Percentiles rank a stretch among this genome's conserved stretches.
Evolutionary conservation across 2,329 filamentous ascomycete genomes (phyloP).

Genomic region (Phyllosticta citribraziliensis): DNA sequence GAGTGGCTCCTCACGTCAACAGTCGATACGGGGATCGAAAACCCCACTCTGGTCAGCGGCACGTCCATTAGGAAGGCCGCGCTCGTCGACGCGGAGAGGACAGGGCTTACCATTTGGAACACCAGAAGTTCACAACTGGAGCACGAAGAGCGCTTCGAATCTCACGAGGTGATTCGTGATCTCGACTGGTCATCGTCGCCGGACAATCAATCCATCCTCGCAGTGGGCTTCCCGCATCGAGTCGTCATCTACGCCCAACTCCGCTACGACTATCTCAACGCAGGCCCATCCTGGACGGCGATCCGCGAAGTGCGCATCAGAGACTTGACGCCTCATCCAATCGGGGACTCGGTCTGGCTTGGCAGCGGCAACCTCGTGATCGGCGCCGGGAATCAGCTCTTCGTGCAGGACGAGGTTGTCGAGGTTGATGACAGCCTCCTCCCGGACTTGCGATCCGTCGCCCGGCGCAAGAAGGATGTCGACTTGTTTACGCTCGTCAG

Average conservation of each 20-base stretch:
- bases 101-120: constrained; percentile 83
- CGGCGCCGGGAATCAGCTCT: constrained; percentile 83
- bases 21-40: constrained; percentile 65
- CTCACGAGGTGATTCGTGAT: constrained; percentile 67
- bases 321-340: constrained; percentile 76
- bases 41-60: constrained; percentile 70
- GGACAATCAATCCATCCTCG: constrained; percentile 77
- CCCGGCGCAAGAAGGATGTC: constrained; percentile 41
- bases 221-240: constrained; percentile 83
- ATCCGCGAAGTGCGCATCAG: constrained; percentile 74
- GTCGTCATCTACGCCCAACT: constrained; percentile 77
- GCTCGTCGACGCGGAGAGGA: constrained; percentile 63
- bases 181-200: constrained; percentile 92
- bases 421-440: constrained; percentile 52
- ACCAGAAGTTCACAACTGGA: constrained; percentile 72
- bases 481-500: constrained; percentile 77
- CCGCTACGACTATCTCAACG: constrained; percentile 83
- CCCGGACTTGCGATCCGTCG: constrained; percentile 42
- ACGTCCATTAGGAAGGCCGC: constrained; percentile 82
- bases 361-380: constrained; percentile 76
- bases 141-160: constrained; percentile 64
- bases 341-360: constrained; percentile 89
- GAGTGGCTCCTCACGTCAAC: constrained; percentile 77
- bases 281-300: constrained; percentile 79
- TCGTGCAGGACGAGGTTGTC: constrained; percentile 71